Conservation (phyloP, 208 protist genomes). For the Angomonas ambiguus region DNA sequence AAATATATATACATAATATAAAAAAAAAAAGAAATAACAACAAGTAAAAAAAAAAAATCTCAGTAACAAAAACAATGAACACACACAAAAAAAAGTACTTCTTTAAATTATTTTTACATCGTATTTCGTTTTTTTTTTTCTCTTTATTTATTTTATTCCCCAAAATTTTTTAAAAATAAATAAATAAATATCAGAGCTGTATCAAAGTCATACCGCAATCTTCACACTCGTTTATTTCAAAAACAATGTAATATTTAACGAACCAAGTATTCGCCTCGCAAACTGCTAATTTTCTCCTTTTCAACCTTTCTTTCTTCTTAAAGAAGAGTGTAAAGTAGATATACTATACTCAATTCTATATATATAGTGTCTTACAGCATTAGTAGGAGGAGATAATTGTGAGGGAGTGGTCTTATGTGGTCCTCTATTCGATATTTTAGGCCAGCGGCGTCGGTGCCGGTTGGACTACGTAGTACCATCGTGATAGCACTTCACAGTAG, state of each 20-base stretch:
- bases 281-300: slow-evolving; percentile 4
- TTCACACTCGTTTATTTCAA: no score
- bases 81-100: slow-evolving; percentile 1
- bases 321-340: not conserved
- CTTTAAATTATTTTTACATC: not conserved
- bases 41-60: not conserved
- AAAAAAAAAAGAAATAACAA: not conserved
- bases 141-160: slow-evolving; percentile 8
- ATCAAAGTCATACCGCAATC: not conserved
- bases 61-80: not conserved
- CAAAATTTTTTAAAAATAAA: not conserved
- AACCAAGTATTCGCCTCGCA: not conserved
- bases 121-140: slow-evolving; percentile 7
- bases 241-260: no score
- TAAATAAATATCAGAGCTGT: not conserved
- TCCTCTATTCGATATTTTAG: no score
- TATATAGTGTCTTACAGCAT: not conserved
- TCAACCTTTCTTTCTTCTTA: not conserved
- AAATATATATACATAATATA: slow-evolving; percentile 5
- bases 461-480: no score
- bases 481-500: no score
- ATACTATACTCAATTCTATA: not conserved
- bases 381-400: no score
- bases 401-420: no score
- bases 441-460: not conserved